A percentile compares a stretch with the other conserved stretches of the same genome.
phyloP scores from a whole-genome alignment of 164 flowering plant species.

The Dillenia suffruticosa region DNA sequence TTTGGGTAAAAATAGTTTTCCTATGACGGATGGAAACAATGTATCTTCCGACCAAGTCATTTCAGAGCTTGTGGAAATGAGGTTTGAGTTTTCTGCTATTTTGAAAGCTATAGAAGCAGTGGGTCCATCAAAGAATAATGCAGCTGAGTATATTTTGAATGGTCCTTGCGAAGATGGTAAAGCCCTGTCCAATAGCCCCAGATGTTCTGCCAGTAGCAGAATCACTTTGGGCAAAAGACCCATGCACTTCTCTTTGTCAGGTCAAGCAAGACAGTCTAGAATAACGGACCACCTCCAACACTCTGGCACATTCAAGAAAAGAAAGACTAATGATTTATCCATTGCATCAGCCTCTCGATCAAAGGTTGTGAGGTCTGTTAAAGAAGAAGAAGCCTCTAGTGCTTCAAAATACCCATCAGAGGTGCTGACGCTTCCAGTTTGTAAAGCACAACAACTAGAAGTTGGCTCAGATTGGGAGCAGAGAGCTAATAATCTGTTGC shows the following conservation, averaged over 20 bases:
- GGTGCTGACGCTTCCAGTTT: constrained; percentile 1
- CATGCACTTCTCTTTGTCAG: constrained; percentile 12
- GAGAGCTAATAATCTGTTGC: constrained; percentile 39
- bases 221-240: constrained; percentile 28
- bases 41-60: constrained; percentile 34
- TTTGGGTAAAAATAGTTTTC: background rate
- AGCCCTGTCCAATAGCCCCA: constrained; percentile 15
- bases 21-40: constrained; percentile 26
- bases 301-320: constrained; percentile 20
- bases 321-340: constrained; percentile 9
- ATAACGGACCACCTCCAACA: constrained; percentile 43
- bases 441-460: constrained; percentile 17
- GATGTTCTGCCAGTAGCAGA: constrained; percentile 12
- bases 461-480: constrained; percentile 57
- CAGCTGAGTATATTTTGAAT: constrained; percentile 48
- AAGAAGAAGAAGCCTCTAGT: constrained; percentile 8
- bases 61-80: constrained; percentile 59
- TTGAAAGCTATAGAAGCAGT: constrained; percentile 53
- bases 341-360: constrained; percentile 13
- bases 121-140: constrained; percentile 51
- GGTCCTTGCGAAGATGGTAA: constrained; percentile 11
- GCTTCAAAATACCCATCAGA: constrained; percentile 2
- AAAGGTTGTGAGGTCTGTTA: constrained; percentile 11
- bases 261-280: constrained; percentile 46
- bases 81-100: constrained; percentile 45